These are phyloP conservation scores for Pleurotus giganteus DNA, from an alignment of 768 basidiomycete species.

Conservation along the genomic window DNA sequence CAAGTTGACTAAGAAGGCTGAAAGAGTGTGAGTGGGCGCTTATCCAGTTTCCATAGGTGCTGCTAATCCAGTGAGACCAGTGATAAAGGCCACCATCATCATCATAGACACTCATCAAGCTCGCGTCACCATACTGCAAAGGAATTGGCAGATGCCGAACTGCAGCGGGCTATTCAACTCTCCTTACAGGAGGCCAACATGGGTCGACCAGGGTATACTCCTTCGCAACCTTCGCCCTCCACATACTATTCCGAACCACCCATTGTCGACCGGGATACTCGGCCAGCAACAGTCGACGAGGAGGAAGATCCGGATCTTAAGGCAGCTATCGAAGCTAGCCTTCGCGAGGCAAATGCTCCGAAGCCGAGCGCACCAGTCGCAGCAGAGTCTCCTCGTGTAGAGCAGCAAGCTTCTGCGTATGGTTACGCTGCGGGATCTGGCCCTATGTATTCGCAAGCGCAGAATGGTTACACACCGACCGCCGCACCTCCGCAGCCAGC, in stretches of 20 bases:
- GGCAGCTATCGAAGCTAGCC: slow-evolving; percentile 93
- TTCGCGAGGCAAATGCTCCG: slow-evolving; percentile 80
- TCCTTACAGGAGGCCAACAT: slow-evolving; percentile 74
- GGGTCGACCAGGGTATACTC: slow-evolving; percentile 66
- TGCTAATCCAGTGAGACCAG: slow-evolving; percentile 16
- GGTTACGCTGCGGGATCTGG: slow-evolving; percentile 16
- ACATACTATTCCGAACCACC: slow-evolving; percentile 74
- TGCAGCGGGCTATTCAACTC: slow-evolving; percentile 90
- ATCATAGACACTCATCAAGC: slow-evolving; percentile 54
- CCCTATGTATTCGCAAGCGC: slow-evolving; percentile 37
- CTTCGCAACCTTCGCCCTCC: slow-evolving; percentile 52
- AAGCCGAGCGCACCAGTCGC: slow-evolving; percentile 76
- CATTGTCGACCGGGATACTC: slow-evolving; percentile 54
- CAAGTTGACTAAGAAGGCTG: slow-evolving; percentile 70
- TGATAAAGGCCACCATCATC: slow-evolving; percentile 31
- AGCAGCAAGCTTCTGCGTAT: slow-evolving; percentile 36
- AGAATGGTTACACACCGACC: slow-evolving; percentile 35
- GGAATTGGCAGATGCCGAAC: slow-evolving; percentile 78
- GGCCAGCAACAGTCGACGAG: slow-evolving; percentile 35
- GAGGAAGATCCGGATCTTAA: slow-evolving; percentile 90
- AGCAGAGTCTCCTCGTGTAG: slow-evolving; percentile 48
- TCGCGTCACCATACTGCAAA: slow-evolving; percentile 56
- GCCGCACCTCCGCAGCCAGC: slow-evolving; percentile 35
- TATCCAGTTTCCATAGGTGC: neutral
- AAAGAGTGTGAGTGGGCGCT: slow-evolving; percentile 44